These are phyloP conservation scores for Vicia sativa DNA, from an alignment of 306 rosid species.

Conservation along the genomic window DNA sequence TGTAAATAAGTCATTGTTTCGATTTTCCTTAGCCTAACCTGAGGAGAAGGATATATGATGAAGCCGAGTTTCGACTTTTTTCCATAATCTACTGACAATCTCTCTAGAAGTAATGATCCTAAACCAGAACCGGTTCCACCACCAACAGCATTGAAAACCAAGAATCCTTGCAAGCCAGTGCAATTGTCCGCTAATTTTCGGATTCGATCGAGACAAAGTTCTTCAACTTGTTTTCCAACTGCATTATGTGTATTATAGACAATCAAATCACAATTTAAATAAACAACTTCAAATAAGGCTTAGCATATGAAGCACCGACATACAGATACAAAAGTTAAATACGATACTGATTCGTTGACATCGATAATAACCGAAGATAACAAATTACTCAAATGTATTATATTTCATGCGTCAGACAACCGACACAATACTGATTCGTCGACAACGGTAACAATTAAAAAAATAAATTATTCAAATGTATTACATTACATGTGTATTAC, in stretches of 20 bases:
- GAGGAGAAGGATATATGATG: constrained; percentile 80
- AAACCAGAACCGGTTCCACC: constrained; percentile 89
- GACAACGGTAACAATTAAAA: not conserved
- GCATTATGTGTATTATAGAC: constrained; percentile 27
- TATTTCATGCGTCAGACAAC: no score
- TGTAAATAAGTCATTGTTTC: not conserved
- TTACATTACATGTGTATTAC: not conserved
- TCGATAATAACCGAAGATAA: not conserved
- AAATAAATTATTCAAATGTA: not conserved
- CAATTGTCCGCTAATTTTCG: constrained; percentile 74
- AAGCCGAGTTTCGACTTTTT: constrained; percentile 79
- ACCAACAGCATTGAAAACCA: constrained; percentile 79
- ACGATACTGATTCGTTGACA: not conserved
- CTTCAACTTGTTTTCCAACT: constrained; percentile 75
- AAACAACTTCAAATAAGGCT: not conserved
- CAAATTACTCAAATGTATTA: no score
- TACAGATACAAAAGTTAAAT: not conserved
- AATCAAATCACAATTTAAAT: not conserved
- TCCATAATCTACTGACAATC: constrained; percentile 71
- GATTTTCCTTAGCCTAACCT: constrained; percentile 43
- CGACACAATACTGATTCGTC: not conserved
- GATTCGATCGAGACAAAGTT: constrained; percentile 63
- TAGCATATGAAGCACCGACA: not conserved
- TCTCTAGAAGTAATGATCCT: constrained; percentile 72
- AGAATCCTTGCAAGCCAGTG: constrained; percentile 79